Percentiles rank a stretch among this genome's conserved stretches.
phyloP scores from a whole-genome alignment of 805 yeast species.

The Suhomyces emberorum region DNA sequence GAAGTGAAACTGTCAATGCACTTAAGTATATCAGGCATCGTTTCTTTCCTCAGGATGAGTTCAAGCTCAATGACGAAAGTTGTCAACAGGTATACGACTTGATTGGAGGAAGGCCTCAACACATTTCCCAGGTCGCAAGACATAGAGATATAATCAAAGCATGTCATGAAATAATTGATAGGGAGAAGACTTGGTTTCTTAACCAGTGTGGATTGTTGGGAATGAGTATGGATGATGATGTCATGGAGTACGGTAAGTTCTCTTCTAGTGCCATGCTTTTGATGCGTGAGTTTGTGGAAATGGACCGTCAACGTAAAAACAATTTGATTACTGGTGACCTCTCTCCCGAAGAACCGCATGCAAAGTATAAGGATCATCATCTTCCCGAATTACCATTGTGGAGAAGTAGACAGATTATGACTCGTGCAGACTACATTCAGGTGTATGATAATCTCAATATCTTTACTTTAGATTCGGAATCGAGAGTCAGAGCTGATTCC shows the following conservation, averaged over 20 bases:
- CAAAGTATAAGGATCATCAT: conserved; percentile 39
- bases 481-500: conserved; percentile 74
- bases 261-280: conserved; percentile 70
- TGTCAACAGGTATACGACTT: conserved; percentile 61
- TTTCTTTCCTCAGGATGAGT: conserved; percentile 26
- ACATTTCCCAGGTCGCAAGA: conserved; percentile 65
- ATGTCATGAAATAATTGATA: conserved; percentile 67
- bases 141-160: conserved; percentile 56
- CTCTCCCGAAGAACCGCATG: not conserved
- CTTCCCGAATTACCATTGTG: conserved; percentile 77
- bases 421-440: conserved; percentile 77
- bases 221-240: conserved; percentile 82
- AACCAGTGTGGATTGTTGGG: conserved; percentile 81
- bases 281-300: conserved; percentile 66
- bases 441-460: conserved; percentile 70
- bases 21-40: conserved; percentile 48
- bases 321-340: conserved; percentile 16
- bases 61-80: conserved; percentile 22
- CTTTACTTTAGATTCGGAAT: conserved; percentile 72
- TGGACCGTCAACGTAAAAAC: conserved; percentile 46
- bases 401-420: conserved; percentile 84
- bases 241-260: conserved; percentile 79
- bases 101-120: conserved; percentile 85
- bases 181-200: conserved; percentile 82
- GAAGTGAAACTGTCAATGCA: conserved; percentile 54